These are phyloP conservation scores for Malus sieversii DNA, from an alignment of 306 rosid species.

Conservation along the genomic window DNA sequence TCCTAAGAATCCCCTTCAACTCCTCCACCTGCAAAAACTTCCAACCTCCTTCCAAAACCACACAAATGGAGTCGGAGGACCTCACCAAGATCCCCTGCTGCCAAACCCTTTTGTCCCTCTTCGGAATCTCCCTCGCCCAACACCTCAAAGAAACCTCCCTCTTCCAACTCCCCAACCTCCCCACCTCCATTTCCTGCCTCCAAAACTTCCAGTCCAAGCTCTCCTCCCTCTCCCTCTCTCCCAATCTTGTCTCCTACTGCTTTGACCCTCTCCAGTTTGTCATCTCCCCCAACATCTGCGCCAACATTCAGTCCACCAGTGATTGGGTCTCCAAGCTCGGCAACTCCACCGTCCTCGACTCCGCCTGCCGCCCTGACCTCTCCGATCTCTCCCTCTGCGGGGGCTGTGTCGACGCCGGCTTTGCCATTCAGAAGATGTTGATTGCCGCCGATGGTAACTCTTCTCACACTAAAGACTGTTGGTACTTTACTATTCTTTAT, in stretches of 20 bases:
- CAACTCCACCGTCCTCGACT: slow-evolving; percentile 24
- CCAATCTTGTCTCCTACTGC: slow-evolving; percentile 32
- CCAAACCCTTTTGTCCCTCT: slow-evolving; percentile 46
- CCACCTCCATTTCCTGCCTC: slow-evolving; percentile 57
- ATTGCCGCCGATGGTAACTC: slow-evolving; percentile 47
- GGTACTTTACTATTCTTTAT: slow-evolving; percentile 53
- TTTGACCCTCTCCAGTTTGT: slow-evolving; percentile 61
- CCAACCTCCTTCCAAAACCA: slow-evolving; percentile 8
- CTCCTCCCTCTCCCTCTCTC: slow-evolving; percentile 33
- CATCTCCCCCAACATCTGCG: slow-evolving; percentile 45
- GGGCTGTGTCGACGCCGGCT: slow-evolving; percentile 52
- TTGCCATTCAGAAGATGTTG: slow-evolving; percentile 24
- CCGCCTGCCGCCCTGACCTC: slow-evolving; percentile 58
- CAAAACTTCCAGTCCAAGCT: slow-evolving; percentile 54
- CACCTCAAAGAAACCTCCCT: slow-evolving; percentile 62
- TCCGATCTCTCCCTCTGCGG: slow-evolving; percentile 48
- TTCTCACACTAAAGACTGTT: slow-evolving; percentile 49
- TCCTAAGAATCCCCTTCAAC: slow-evolving; percentile 61
- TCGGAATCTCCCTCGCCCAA: slow-evolving; percentile 48
- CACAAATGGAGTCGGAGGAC: not conserved
- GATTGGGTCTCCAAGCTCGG: slow-evolving; percentile 63
- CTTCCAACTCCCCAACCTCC: slow-evolving; percentile 51
- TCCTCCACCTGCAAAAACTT: slow-evolving; percentile 43
- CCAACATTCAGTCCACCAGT: slow-evolving; percentile 32
- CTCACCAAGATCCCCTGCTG: slow-evolving; percentile 36